Percentiles rank a stretch among this genome's conserved stretches.
These are phyloP conservation scores for Zymoseptoria brevis DNA, from an alignment of 2,329 filamentous ascomycete genomes.

Conservation along the genomic window DNA sequence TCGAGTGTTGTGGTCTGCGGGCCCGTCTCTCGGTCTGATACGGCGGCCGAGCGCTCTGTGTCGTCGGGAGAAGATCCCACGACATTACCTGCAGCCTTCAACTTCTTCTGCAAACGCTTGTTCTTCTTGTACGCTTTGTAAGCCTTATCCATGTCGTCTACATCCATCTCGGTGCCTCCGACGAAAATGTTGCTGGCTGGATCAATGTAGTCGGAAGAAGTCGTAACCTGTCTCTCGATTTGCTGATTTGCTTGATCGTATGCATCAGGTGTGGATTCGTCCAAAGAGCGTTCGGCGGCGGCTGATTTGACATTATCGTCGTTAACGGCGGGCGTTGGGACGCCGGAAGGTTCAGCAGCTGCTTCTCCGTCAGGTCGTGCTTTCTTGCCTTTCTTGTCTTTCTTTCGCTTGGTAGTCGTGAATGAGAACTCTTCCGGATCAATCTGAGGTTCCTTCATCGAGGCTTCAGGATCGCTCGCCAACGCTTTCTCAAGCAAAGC, in stretches of 20 bases:
- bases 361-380: conserved; percentile 10
- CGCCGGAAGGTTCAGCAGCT: conserved; percentile 1
- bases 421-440: conserved; percentile 27
- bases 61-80: conserved; percentile 21
- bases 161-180: conserved; percentile 24
- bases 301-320: not conserved
- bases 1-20: not conserved
- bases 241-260: not conserved
- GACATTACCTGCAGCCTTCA: conserved; percentile 15
- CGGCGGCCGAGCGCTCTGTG: conserved; percentile 17
- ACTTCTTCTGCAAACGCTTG: conserved; percentile 26
- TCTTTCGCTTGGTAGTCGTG: conserved; percentile 36
- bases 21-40: conserved; percentile 11
- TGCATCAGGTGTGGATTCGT: not conserved
- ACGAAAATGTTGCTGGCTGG: conserved; percentile 7
- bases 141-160: conserved; percentile 29
- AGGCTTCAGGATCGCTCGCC: conserved; percentile 24
- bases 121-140: conserved; percentile 29
- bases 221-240: not conserved
- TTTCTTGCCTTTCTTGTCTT: conserved; percentile 42
- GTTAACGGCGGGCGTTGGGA: not conserved
- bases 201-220: not conserved
- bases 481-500: conserved; percentile 31
- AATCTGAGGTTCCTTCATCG: conserved; percentile 13
- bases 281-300: not conserved